These are phyloP conservation scores for Aechmea fasciata DNA, from an alignment of 176 grass and related monocot species.

Conservation along the genomic window DNA sequence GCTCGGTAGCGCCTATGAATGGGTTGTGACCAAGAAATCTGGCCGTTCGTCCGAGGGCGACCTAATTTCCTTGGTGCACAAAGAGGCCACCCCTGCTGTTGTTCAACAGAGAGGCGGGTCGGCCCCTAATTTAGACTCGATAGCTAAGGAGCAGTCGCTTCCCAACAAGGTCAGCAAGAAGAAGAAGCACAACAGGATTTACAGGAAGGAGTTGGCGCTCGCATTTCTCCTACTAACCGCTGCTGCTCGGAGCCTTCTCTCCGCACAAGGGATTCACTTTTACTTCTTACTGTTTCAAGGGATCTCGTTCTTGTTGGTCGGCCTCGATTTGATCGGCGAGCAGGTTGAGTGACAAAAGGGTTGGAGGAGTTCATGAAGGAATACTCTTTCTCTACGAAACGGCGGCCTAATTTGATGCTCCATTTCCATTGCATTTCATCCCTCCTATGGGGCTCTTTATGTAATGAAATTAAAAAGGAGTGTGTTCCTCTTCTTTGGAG, in stretches of 20 bases:
- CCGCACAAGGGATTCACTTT: constrained; percentile 97
- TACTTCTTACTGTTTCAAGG: constrained; percentile 99
- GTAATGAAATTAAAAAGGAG: background rate
- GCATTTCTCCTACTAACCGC: constrained; percentile 78
- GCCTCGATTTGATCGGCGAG: constrained; percentile 96
- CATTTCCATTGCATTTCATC: background rate
- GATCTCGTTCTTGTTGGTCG: constrained; percentile 87
- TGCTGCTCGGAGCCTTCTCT: constrained; percentile 74
- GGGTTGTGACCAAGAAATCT: constrained; percentile 97
- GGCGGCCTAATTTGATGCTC: background rate
- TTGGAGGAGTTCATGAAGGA: background rate
- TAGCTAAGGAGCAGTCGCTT: constrained; percentile 31
- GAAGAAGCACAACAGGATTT: constrained; percentile 98
- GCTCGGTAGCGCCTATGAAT: constrained; percentile 81
- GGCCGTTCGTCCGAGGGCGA: constrained; percentile 84
- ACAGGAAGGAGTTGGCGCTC: constrained; percentile 83
- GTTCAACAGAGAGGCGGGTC: constrained; percentile 41
- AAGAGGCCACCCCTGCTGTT: constrained; percentile 22
- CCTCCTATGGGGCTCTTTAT: background rate
- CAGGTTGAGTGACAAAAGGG: constrained; percentile 51
- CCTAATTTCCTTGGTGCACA: constrained; percentile 46
- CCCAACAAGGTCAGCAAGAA: constrained; percentile 26
- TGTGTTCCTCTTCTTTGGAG: constrained; percentile 12
- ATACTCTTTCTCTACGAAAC: background rate
- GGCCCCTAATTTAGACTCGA: constrained; percentile 36